Evolutionary conservation across 2,329 filamentous ascomycete species (phyloP), one percentile per base, ranked within the genome.

Genomic region (Delphinella strobiligena): DNA sequence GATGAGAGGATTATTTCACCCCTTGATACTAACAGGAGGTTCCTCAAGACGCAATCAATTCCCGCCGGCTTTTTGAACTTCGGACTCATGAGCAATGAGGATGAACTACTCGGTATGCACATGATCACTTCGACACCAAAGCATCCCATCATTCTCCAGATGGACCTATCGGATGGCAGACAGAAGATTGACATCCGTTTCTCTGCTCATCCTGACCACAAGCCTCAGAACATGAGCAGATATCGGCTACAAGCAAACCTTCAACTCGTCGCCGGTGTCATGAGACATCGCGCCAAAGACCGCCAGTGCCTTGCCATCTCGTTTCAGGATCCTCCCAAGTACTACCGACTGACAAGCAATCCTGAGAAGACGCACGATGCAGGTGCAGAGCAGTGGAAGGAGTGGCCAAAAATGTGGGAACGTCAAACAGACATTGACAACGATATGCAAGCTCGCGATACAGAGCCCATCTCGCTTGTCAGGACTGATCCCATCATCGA

Each of bases 381-480:
- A 5, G 51, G 59, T 9, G 53, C 55, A 9, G 51, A 59, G 36
- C 48, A 54, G 11, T 82, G 77, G 78, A 65, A 56, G 34, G 70
- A 74, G 16, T 62, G 63, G 44, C 66, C 36, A 19, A 35, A 74
- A 46, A 60, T 65, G 0, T 82, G 76, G 77, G 74, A 67, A 41
- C 69, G 80, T 15, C 75, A 80, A 48, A 81, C 78, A 1, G 69
- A 76, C 45, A 70, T 83, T 17, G 64, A 72, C n/a, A 62, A 66
- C 40, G 52, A 64, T 19, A 36, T 32, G n/a, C 19, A 36, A 8
- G 30, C 37, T 4, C 45, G 42, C 11, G 31, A 42, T 10, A 31
- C 35, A 10, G 31, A 33, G 14, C 36, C 38, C 7, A 38, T 42
- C 3, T 35, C 45, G 10, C 37, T 44, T 10, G 4, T 42, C 16